Base-by-base conservation (phyloP, 2,329 filamentous ascomycete genomes). In the Domatiomyces catenatus region DNA sequence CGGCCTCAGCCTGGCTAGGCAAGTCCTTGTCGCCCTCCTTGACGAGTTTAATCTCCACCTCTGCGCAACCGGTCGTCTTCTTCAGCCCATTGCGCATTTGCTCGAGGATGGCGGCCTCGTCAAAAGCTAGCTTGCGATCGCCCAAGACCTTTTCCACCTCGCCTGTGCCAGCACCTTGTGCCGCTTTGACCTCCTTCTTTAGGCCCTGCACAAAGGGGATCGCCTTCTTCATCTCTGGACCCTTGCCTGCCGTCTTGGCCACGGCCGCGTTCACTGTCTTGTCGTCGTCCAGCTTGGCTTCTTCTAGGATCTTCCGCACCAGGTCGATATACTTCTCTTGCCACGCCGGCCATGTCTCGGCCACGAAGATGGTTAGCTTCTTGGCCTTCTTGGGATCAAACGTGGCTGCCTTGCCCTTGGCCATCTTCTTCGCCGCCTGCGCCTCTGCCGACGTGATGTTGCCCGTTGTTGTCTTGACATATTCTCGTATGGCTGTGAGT, bases 351-450 rank as follows among this genome's bases (percentile, higher is more conserved):
- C 84, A 95, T 54, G 79, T 79, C 59, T 80, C 77, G 5, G 87
- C 86, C 48, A 81, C 78, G 71, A 81, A 95, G 63, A 98, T 84
- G 49, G 83, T 88, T 58, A 96, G 79, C 71, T 85, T 86, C 77
- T 95, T 96, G 55, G 86, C 81, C 70, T 89, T 84, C 70, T 86
- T 88, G 42, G 89, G 87, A 68, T 98, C 89, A 64, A 93, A 96
- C 17, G 76, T 73, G 6, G 79, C 77, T 57, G 81, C 76, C 72
- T 95, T 95, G 69, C 90, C 92, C 75, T 96, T 96, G 58, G 84
- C 82, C 67, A 93, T 83, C 74, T 86, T 88, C 77, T 94, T 94
- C 59, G 85, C 52, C 75, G 67, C 66, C 49, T 58, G 75, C 15
- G 83, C 83, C 70, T 96, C 90, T 5, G 88, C 85, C 24, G 84